Evolutionary conservation across 345 rosid genomes (phyloP).

Genomic region (Durio zibethinus): DNA sequence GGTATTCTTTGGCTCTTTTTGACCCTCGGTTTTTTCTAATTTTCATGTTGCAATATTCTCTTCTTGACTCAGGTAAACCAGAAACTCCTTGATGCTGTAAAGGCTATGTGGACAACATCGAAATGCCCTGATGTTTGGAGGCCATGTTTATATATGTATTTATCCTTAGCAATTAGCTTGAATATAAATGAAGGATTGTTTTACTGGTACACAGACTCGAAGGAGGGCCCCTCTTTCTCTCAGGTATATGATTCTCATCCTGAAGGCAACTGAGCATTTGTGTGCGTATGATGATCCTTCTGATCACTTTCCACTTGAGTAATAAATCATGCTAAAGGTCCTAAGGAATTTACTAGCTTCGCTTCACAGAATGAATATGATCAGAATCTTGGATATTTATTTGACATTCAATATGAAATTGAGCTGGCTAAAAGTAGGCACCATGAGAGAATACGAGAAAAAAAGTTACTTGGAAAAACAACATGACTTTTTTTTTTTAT

Average conservation of each 20-base stretch:
- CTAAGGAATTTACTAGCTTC: no score
- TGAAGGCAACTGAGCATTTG: not conserved
- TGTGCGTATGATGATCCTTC: not conserved
- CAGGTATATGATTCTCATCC: conserved; percentile 51
- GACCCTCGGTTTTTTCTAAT: not conserved
- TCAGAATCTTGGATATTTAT: no score
- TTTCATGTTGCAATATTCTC: conserved; percentile 12
- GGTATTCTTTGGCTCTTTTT: conserved; percentile 32
- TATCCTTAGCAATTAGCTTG: conserved; percentile 65
- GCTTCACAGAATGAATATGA: no score
- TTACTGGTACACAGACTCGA: conserved; percentile 82
- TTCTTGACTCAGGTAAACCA: conserved; percentile 50
- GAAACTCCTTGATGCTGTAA: conserved; percentile 66
- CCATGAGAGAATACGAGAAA: no score
- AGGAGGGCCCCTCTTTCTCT: conserved; percentile 77
- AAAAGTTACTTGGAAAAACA: no score
- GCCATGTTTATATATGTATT: conserved; percentile 86
- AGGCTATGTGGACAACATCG: conserved; percentile 81
- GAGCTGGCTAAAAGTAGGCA: no score
- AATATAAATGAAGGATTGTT: conserved; percentile 84
- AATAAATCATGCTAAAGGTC: no score
- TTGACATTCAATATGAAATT: no score
- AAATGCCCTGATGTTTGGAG: conserved; percentile 81
- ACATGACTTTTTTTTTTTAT: no score
- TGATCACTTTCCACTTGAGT: no score